Base-by-base conservation (phyloP, 345 rosid genomes). In the Capsella bursapastoris region DNA sequence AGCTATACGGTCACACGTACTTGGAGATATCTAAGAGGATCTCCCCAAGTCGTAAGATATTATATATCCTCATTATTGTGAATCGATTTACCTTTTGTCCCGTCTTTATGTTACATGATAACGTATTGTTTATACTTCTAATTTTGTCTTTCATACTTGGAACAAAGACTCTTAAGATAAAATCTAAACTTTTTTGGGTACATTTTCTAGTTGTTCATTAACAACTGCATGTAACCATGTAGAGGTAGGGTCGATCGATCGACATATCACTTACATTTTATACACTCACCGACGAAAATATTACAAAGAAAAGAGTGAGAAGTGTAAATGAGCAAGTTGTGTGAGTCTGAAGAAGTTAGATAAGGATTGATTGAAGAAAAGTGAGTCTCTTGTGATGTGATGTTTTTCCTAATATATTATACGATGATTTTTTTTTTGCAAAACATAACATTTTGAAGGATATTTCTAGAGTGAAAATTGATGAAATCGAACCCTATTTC, bases 1-100 rank as follows among this genome's bases (percentile, higher is more conserved):
- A 22, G 34, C 48, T 51, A 68, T 38, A 52, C 10, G 15, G 51
- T 67, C 60, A 52, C 71, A 67, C 40, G 4, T 57, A 27, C 38
- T 50, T 67, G 34, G 50, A 67, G 12, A 55, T 14, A 40, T 55
- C 31, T 3, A 15, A 29, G 41, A 68, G 28, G 14, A 44, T 16
- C 18, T 41, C 29, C 8, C 41, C 29, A 29, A 55, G 16, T 28
- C 50, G 3, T 50, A 50, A 62, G 37, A 31, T 3, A 56, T 7
- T 14, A 18, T 18, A 18, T 18, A 29, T 56, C 40, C 59, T 28
- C 28, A 59, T 48, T 59, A 38, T 51, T 43, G 2, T 31, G 43
- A 68, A 56, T 15, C 3, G 3, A 8, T 40, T 22, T n/a, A 50
- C 15, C 3, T 2, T 0, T 43, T 55, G 29, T 55, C 29, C 13